Base-by-base conservation (phyloP, 495 filamentous ascomycete species). In the Penicillium lividum region DNA sequence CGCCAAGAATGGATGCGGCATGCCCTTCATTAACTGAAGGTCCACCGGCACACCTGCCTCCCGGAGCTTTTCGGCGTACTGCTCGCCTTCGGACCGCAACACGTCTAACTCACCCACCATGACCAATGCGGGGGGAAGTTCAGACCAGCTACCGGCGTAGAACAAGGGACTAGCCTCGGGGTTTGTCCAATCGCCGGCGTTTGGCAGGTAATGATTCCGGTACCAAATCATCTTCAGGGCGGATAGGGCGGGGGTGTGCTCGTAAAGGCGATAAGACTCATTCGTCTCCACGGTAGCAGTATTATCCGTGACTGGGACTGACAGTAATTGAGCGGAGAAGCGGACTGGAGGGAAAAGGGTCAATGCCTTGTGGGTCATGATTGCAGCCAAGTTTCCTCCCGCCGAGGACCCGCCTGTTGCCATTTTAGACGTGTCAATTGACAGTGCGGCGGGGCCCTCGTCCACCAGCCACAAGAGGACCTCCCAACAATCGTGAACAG, bases 1-100 rank as follows among this genome's bases (percentile, higher is more conserved):
- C 8, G 81, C 82, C 56, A 86, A 68, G 64, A 84, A 84, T n/a
- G 83, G 83, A 72, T 86, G 83, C 11, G 82, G 83, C 80, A 83
- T 83, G 0, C 81, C 81, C 65, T 81, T 76, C 81, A 83, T 83
- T 30, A 83, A 68, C 62, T 83, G 76, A 45, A 82, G 63, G 62
- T 84, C 73, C 3, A 82, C 84, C 64, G 77, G 70, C 6, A 83
- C 80, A 11, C 83, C 78, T 7, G 81, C 82, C 30, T 74, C 71
- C 36, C 68, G 65, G 34, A 87, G 68, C 51, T 77, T 77, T 52
- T 73, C 70, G 1, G 73, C 77, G 55, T 84, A 73, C 36, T 76
- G 73, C 62, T 79, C 76, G 3, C 82, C 82, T 48, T 85, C 82
- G 1, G 65, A 68, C 10, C 82, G 70, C 49, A 85, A 61, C 15